Evolutionary conservation across 2,329 filamentous ascomycete species (phyloP).

Genomic region (Cephalotrichum gorgonifer): DNA sequence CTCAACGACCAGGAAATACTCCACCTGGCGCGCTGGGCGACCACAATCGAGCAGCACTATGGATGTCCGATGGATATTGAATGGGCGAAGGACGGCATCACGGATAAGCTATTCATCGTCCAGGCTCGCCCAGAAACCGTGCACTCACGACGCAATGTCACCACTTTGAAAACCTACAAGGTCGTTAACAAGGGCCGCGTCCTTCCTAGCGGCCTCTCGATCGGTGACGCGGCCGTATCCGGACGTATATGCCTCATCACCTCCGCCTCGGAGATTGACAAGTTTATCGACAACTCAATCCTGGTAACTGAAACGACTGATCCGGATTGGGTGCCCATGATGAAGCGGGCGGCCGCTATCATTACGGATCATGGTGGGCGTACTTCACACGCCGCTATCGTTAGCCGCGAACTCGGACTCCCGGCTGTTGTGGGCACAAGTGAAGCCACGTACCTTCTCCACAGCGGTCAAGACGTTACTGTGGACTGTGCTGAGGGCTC

Average conservation of each 20-base stretch:
- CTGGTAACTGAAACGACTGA: slow-evolving; percentile 23
- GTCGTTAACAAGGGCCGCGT: slow-evolving; percentile 17
- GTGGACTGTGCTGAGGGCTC: slow-evolving; percentile 27
- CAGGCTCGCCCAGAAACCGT: slow-evolving; percentile 26
- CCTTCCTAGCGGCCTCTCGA: slow-evolving; percentile 18
- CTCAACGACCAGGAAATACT: slow-evolving; percentile 22
- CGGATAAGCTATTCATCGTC: slow-evolving; percentile 20
- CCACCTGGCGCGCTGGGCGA: slow-evolving; percentile 22
- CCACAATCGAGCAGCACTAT: slow-evolving; percentile 23
- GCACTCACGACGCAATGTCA: slow-evolving; percentile 19
- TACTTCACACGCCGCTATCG: slow-evolving; percentile 28
- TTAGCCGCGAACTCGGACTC: slow-evolving; percentile 26
- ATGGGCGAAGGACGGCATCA: slow-evolving; percentile 23
- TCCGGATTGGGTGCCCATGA: slow-evolving; percentile 26
- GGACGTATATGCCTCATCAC: slow-evolving; percentile 22
- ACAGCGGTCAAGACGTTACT: slow-evolving; percentile 24
- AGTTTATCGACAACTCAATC: slow-evolving; percentile 22
- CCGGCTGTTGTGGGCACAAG: slow-evolving; percentile 25
- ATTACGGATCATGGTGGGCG: slow-evolving; percentile 25
- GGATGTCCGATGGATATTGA: slow-evolving; percentile 25
- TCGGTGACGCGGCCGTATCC: slow-evolving; percentile 21
- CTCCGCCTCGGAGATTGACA: slow-evolving; percentile 16
- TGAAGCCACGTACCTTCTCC: slow-evolving; percentile 23
- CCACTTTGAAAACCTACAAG: slow-evolving; percentile 21
- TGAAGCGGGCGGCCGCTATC: slow-evolving; percentile 24